Conservation (phyloP, 352 stramenopile genomes). For the Phytophthora cactorum region DNA sequence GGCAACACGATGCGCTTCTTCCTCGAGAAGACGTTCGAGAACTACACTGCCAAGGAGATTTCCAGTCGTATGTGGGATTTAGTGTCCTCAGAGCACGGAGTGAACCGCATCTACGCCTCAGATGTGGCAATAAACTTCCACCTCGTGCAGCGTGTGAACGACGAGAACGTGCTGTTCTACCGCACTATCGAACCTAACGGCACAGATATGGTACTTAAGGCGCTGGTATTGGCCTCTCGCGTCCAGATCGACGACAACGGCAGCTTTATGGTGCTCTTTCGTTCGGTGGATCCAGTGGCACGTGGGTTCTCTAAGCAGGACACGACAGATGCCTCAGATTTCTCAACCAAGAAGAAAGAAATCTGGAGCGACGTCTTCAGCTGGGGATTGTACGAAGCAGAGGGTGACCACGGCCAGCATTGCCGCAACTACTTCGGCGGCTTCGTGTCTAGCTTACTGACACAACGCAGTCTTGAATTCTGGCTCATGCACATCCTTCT, state of each 20-base stretch:
- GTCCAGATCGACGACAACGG: constrained; percentile 54
- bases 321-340: constrained; percentile 15
- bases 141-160: constrained; percentile 59
- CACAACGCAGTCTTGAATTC: constrained; percentile 55
- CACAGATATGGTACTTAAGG: constrained; percentile 53
- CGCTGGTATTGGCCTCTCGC: constrained; percentile 59
- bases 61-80: constrained; percentile 63
- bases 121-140: constrained; percentile 57
- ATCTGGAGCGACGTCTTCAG: constrained; percentile 69
- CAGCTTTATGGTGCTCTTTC: constrained; percentile 69
- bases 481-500: constrained; percentile 77
- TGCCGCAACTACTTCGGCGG: constrained; percentile 72
- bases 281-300: constrained; percentile 54
- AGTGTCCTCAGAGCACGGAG: constrained; percentile 55
- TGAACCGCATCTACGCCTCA: constrained; percentile 73
- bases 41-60: constrained; percentile 43
- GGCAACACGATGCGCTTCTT: constrained; percentile 66
- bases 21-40: constrained; percentile 66
- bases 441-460: constrained; percentile 51
- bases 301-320: constrained; percentile 30
- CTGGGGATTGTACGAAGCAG: constrained; percentile 66
- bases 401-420: constrained; percentile 40
- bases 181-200: constrained; percentile 60
- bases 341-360: constrained; percentile 34
- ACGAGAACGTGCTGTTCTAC: constrained; percentile 69